Evolutionary conservation across 129 eudicot genomes (phyloP), one percentile per base, ranked within the genome.

Genomic region (Calendula officinalis): DNA sequence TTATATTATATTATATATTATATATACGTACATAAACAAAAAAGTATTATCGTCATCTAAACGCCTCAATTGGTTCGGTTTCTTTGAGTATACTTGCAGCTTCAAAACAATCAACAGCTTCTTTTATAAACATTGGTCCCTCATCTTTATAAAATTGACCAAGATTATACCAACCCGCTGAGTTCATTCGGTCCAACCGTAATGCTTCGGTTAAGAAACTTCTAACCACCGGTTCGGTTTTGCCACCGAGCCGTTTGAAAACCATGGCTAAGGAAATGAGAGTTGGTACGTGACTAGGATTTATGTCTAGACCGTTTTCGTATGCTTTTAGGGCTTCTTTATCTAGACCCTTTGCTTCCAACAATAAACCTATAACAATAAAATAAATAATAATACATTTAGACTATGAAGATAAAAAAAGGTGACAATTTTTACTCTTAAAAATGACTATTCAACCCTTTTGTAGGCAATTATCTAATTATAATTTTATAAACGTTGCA

Each of bases 41-140:
- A 22, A 3, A 15, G 35, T 30, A 16, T 57, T 39, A 35, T 17
- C 17, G 33, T 85, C 80, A 85, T 83, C 98, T 88, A 68, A 85
- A 92, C 56, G 98, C 84, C 77, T 92, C 92, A 8, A 85, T 56
- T 0, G 99, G 99, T 62, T 82, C 83, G 2, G 96, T 92, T 58
- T 88, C 96, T 49, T 69, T 72, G 5, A 92, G 95, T 37, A 81
- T 17, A 3, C 60, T 49, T 14, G 96, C 96, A 51, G 95, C 95
- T 63, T 88, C 85, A 14, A 92, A 86, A 68, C 97, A 90, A 2
- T 90, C 97, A 16, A 79, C 89, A 43, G 95, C 95, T 70, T 86
- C 89, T 42, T 4, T 15, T 41, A 79, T 79, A 27, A 73, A 76
- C 60, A 37, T 62, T 8, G 58, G 53, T n/a, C 92, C 89, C 64